Evolutionary conservation across 257 asterid genomes (phyloP), one percentile per base, ranked within the genome.

Genomic region (Echium plantagineum): DNA sequence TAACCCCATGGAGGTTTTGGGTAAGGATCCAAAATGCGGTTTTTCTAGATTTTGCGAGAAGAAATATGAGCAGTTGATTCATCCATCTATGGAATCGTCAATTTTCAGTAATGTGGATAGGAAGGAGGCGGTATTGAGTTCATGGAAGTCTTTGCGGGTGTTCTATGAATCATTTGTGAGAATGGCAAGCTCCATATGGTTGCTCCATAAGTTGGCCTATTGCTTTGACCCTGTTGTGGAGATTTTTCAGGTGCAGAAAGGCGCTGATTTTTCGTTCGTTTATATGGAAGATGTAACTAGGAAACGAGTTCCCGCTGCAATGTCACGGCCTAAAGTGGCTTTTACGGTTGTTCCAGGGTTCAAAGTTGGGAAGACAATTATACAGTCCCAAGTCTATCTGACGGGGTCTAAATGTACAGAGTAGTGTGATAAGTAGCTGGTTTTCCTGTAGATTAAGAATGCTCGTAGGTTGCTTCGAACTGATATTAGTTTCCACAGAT

Each of bases 141-240:
- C 99, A 0, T 93, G 97, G 99, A 89, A 79, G 64, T 93, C 94
- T 1, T 52, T 89, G 75, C 63, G 78, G 26, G 83, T 83, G 63
- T 93, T 93, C 67, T 86, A 80, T 49, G 97, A 93, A 76, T 81
- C 82, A 53, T 93, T 86, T 76, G 86, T 93, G 52, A 77, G 84
- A 76, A 83, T 89, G 95, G 83, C 96, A 19, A 89, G 97, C 82
- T 81, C 99, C 0, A 67, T 85, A 58, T 93, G 99, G 99, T 74
- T 84, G 73, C 91, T 89, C 54, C 97, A 93, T 73, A 86, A 85
- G 81, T 59, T 93, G 73, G 96, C 95, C 0, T 78, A 74, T 69
- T 85, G 88, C 0, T 89, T 89, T 64, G 72, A 71, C 64, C 97
- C 97, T 0, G 63, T 61, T 1, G 91, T 86, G 56, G 87, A 89